Base-by-base conservation (phyloP, 192 early-diverging fungal genomes). In the Powellomyces hirtus region DNA sequence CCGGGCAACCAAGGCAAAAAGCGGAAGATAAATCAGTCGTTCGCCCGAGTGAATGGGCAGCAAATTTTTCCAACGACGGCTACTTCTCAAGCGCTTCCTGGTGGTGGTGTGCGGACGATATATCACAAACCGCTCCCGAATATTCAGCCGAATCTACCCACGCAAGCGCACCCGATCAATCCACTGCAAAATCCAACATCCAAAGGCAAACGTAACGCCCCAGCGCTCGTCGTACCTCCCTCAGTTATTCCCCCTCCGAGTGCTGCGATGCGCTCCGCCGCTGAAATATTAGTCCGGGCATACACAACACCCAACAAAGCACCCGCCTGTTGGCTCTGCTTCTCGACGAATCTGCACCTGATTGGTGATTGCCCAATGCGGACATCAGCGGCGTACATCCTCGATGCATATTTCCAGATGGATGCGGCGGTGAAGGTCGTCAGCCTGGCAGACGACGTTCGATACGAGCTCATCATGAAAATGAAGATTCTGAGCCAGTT, bases 241-340 rank as follows among this genome's bases (percentile, higher is more conserved):
- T n/a, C n/a, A n/a, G n/a, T n/a, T 14, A 24, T 16, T 3, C 5
- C 46, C 14, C 46, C 46, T 6, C 2, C 26, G n/a, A 49, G 2
- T 2, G 14, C 14, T 24, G 26, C 2, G 3, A 18, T 49, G 14
- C n/a, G n/a, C 46, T 24, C n/a, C 5, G 46, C 46, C 3, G 46
- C 46, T 18, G 2, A 49, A 49, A 49, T 24, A 5, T 24, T 49
- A 2, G 46, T 49, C 2, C n/a, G 33, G 33, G 18, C 53, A 16
- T 56, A 56, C 53, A 56, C 53, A 13, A 16, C 53, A 2, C 22
- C 53, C 1, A 33, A 26, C 36, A 62, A 18, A 20, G 33, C 59
- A 38, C 59, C 59, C 1, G 24, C 59, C 4, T 62, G 59, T 38
- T 62, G 59, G 59, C 59, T 62, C 59, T 62, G 59, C 59, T 45